Evolutionary conservation across 768 basidiomycete genomes (phyloP), one percentile per base, ranked within the genome.

Genomic region (Tulasnella sp.): DNA sequence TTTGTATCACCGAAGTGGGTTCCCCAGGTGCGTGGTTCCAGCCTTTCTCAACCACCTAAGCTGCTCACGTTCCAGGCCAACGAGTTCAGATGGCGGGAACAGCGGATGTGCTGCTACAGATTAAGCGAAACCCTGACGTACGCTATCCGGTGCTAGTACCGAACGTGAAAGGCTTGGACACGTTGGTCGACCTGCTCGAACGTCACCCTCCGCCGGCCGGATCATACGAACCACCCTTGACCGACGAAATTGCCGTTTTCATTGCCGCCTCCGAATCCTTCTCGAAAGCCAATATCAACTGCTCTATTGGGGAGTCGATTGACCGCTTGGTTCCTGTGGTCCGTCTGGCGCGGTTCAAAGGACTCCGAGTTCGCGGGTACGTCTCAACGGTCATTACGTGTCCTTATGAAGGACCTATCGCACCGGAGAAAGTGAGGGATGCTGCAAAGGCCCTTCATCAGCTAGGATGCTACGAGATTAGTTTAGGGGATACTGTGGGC

Each of bases 381-480:
- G 92, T 96, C 76, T 95, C 94, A 81, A 84, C 84, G 58, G 91
- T 92, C 52, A 90, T 95, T 77, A 88, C 89, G 16, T 97, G 96
- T 82, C 97, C 97, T 5, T 98, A 92, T 84, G 89, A 92, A n/a
- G 97, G 97, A 2, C 86, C 86, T 27, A 92, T 94, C 31, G 91
- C 92, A 81, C 90, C 90, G 21, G 84, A 85, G 71, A 85, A 85
- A 24, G 95, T 96, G 10, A 87, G 90, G 75, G 90, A 92, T 52
- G 90, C 97, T 34, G 87, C 94, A 0, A 89, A 89, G 81, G 91
- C 89, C 81, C 84, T 99, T 46, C 80, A 91, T 6, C 91, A 94
- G 80, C 96, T 98, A 94, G 97, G 97, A 0, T 97, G 95, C 84
- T 97, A 97, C 84, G 94, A 99, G 84, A 90, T 97, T 74, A 94